Conservation (phyloP, 2,329 filamentous ascomycete species). For the Nannizziopsis arthrosporioides region DNA sequence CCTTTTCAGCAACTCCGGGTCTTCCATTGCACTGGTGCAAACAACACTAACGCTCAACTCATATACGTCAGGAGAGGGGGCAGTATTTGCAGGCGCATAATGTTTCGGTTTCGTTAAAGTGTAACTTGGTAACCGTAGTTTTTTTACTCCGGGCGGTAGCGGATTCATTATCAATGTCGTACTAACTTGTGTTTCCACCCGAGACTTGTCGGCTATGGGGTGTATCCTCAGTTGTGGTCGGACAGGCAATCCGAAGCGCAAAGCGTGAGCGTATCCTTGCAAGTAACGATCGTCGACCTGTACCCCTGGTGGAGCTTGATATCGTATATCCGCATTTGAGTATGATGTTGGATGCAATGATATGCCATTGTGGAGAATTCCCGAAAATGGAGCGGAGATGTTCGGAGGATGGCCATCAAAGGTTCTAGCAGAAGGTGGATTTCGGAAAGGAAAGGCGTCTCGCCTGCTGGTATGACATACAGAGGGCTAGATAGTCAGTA, state of each 20-base stretch:
- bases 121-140: constrained; percentile 74
- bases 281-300: constrained; percentile 15
- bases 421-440: no score
- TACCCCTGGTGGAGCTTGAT: constrained; percentile 18
- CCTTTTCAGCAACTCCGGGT: constrained; percentile 51
- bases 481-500: not conserved
- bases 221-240: constrained; percentile 46
- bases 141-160: constrained; percentile 62
- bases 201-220: constrained; percentile 65
- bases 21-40: constrained; percentile 83
- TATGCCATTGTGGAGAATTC: constrained; percentile 35
- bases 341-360: constrained; percentile 30
- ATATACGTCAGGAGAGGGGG: constrained; percentile 57
- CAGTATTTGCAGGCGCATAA: constrained; percentile 56
- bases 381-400: constrained; percentile 36
- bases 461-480: constrained; percentile 17
- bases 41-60: constrained; percentile 74
- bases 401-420: constrained; percentile 27
- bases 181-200: constrained; percentile 92
- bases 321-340: constrained; percentile 28
- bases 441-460: no score
- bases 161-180: constrained; percentile 69
- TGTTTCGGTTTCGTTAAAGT: constrained; percentile 93
- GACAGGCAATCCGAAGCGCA: constrained; percentile 24
- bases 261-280: constrained; percentile 17